These are phyloP conservation scores for Beauveria rudraprayagi DNA, from an alignment of 2,329 filamentous ascomycete genomes.

Conservation along the genomic window DNA sequence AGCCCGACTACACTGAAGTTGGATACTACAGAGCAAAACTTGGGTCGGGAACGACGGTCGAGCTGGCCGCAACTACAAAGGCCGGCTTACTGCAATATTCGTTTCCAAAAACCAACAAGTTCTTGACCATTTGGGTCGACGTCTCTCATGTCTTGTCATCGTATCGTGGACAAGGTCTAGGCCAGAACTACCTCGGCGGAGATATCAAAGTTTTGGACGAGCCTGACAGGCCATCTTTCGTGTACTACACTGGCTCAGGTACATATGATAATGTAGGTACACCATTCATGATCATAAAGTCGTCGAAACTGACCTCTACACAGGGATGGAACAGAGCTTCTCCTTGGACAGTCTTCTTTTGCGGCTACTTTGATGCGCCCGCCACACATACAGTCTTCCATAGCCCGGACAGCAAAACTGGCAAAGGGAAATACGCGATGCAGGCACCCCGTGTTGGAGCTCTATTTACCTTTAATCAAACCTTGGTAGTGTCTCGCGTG, in stretches of 20 bases:
- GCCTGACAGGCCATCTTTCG: slow-evolving; percentile 10
- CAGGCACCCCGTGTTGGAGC: slow-evolving; percentile 35
- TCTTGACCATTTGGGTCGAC: slow-evolving; percentile 49
- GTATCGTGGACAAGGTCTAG: slow-evolving; percentile 49
- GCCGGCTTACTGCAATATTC: slow-evolving; percentile 54
- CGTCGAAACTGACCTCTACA: not conserved
- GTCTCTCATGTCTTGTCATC: slow-evolving; percentile 59
- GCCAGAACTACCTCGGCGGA: slow-evolving; percentile 56
- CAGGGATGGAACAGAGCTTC: slow-evolving; percentile 56
- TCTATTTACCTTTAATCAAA: slow-evolving; percentile 45
- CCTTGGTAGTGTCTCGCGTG: slow-evolving; percentile 46
- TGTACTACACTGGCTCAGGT: slow-evolving; percentile 51
- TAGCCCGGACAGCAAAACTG: slow-evolving; percentile 20
- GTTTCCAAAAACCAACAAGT: slow-evolving; percentile 36
- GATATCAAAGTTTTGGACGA: slow-evolving; percentile 44
- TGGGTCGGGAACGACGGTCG: slow-evolving; percentile 45
- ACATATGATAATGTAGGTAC: slow-evolving; percentile 51
- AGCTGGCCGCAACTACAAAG: slow-evolving; percentile 48
- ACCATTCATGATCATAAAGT: too few relatives aligned
- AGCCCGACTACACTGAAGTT: slow-evolving; percentile 43
- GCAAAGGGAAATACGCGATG: slow-evolving; percentile 16
- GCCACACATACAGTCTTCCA: slow-evolving; percentile 38
- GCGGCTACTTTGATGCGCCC: slow-evolving; percentile 48
- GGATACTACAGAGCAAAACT: slow-evolving; percentile 54
- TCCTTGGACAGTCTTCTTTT: slow-evolving; percentile 56